phyloP scores from a whole-genome alignment of 805 yeast species.

The Kuraishia piskuri region DNA sequence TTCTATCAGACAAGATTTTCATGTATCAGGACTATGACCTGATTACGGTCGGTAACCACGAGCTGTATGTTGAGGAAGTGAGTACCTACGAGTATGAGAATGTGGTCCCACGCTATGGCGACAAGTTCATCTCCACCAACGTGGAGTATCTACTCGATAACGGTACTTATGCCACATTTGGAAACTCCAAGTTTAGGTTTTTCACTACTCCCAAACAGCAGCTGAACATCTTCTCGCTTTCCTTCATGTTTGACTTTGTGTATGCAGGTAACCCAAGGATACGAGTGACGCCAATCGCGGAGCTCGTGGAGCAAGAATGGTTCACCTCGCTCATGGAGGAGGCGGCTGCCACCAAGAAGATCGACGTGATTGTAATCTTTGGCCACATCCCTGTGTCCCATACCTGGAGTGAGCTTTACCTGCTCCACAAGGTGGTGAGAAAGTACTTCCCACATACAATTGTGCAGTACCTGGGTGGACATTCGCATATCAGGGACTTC shows the following conservation, averaged over 20 bases:
- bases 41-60: constrained; percentile 86
- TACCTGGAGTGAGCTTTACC: constrained; percentile 42
- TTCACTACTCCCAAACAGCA: constrained; percentile 52
- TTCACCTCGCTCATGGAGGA: constrained; percentile 36
- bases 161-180: constrained; percentile 52
- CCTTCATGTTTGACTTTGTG: constrained; percentile 71
- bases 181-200: constrained; percentile 50
- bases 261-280: constrained; percentile 42
- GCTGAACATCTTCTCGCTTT: constrained; percentile 54
- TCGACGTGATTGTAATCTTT: constrained; percentile 62
- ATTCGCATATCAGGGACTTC: constrained; percentile 86
- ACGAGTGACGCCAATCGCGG: constrained; percentile 52
- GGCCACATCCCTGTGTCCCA: constrained; percentile 74
- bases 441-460: constrained; percentile 46
- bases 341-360: constrained; percentile 22
- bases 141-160: constrained; percentile 46
- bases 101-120: constrained; percentile 51
- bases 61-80: constrained; percentile 61
- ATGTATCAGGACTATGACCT: constrained; percentile 63
- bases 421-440: constrained; percentile 44
- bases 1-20: constrained; percentile 52
- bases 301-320: constrained; percentile 54
- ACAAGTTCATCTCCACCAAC: constrained; percentile 62
- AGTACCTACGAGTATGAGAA: constrained; percentile 57
- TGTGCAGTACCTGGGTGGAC: constrained; percentile 91